Conservation (phyloP, 1,139 yeast species). For the Arxiozyma bovina region DNA sequence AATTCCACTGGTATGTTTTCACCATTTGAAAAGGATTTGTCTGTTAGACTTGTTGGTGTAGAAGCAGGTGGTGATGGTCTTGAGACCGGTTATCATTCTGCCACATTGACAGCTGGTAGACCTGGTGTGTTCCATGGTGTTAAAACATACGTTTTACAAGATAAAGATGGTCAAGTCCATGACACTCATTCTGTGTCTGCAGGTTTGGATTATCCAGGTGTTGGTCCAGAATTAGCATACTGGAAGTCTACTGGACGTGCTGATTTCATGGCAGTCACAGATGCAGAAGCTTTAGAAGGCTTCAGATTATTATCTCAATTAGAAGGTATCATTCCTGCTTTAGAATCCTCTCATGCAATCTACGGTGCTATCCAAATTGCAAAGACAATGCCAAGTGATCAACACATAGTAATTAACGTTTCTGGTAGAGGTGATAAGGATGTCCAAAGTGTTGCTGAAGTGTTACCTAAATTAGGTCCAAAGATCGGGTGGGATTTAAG, state of each 20-base stretch:
- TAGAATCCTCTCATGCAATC: conserved; percentile 94
- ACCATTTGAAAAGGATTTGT: conserved; percentile 75
- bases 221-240: conserved; percentile 93
- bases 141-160: conserved; percentile 84
- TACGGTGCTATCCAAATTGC: conserved; percentile 87
- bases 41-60: conserved; percentile 79
- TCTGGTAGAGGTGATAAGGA: conserved; percentile 99
- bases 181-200: conserved; percentile 98
- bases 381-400: conserved; percentile 68
- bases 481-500: conserved; percentile 93
- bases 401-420: conserved; percentile 76
- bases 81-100: conserved; percentile 79
- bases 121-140: conserved; percentile 99
- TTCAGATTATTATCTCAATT: conserved; percentile 81
- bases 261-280: conserved; percentile 81
- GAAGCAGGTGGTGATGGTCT: conserved; percentile 99
- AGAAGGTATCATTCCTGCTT: conserved; percentile 97
- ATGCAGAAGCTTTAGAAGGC: conserved; percentile 86
- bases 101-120: conserved; percentile 83
- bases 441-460: conserved; percentile 94
- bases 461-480: conserved; percentile 81
- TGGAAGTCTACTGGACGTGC: conserved; percentile 96
- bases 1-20: conserved; percentile 94
- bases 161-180: conserved; percentile 86
- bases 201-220: conserved; percentile 98